Conservation (phyloP, 1,284 basidiomycete species). For the Ganoderma sinense region DNA sequence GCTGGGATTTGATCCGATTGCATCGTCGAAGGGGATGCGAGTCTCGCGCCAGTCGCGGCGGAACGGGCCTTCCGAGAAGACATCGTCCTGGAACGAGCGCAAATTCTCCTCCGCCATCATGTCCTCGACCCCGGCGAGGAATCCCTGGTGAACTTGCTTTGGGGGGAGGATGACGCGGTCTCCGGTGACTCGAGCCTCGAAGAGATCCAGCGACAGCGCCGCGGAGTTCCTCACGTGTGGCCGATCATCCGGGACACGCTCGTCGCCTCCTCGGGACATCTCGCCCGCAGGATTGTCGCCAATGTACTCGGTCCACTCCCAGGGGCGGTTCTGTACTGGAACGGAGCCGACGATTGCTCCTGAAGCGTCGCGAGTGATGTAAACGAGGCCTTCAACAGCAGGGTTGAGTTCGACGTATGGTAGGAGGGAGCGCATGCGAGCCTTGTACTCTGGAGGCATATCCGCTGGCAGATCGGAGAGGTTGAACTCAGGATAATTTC, state of each 20-base stretch:
- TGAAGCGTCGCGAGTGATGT: slow-evolving; percentile 59
- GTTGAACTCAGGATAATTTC: slow-evolving; percentile 62
- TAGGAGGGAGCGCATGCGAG: slow-evolving; percentile 63
- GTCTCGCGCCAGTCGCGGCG: slow-evolving; percentile 80
- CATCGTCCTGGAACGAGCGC: slow-evolving; percentile 69
- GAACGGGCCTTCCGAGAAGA: slow-evolving; percentile 69
- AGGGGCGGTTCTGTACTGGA: slow-evolving; percentile 75
- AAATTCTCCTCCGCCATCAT: slow-evolving; percentile 51
- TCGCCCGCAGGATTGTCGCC: slow-evolving; percentile 61
- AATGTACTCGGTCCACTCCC: slow-evolving; percentile 86
- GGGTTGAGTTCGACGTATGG: slow-evolving; percentile 57
- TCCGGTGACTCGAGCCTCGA: slow-evolving; percentile 68
- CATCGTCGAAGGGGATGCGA: slow-evolving; percentile 43
- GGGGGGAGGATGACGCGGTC: slow-evolving; percentile 53
- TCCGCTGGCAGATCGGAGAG: slow-evolving; percentile 60
- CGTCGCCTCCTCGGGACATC: slow-evolving; percentile 44
- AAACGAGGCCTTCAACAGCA: slow-evolving; percentile 63
- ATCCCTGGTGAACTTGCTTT: neutral
- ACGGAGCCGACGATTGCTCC: slow-evolving; percentile 56
- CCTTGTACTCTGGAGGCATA: slow-evolving; percentile 64
- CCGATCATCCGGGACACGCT: slow-evolving; percentile 48
- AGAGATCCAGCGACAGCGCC: slow-evolving; percentile 77
- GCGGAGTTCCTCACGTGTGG: slow-evolving; percentile 66
- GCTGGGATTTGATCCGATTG: slow-evolving; percentile 8
- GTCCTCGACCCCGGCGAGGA: slow-evolving; percentile 32